These are phyloP conservation scores for Arachis hypogaea DNA, from an alignment of 306 rosid species.

Conservation along the genomic window DNA sequence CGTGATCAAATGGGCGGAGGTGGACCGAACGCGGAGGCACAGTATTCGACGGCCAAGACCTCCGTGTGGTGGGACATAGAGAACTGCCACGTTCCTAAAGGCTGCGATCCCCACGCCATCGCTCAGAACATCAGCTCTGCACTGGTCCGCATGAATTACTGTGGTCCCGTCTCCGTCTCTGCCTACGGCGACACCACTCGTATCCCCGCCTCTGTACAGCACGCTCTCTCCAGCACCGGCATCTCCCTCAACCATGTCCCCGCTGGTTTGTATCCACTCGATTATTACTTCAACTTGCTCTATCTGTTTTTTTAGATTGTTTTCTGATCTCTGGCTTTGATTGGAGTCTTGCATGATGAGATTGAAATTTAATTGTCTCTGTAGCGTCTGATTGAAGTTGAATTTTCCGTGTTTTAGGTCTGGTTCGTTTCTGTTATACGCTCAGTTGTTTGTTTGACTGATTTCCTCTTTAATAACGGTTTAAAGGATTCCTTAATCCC, in stretches of 20 bases:
- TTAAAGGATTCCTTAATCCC: neutral
- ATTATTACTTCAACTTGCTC: neutral
- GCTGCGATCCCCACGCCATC: slow-evolving; percentile 70
- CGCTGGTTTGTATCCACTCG: slow-evolving; percentile 54
- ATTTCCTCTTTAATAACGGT: neutral
- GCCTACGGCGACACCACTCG: slow-evolving; percentile 84
- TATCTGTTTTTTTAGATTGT: too few species aligned
- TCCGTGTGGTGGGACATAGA: slow-evolving; percentile 99
- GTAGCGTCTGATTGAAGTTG: neutral
- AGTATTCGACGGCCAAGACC: slow-evolving; percentile 69
- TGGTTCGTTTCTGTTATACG: neutral
- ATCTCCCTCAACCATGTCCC: slow-evolving; percentile 90
- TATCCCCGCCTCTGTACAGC: slow-evolving; percentile 70
- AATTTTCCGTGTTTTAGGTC: too few species aligned
- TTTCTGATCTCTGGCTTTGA: neutral
- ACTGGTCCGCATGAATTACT: slow-evolving; percentile 67
- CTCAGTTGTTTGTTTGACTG: neutral
- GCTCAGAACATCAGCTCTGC: slow-evolving; percentile 91
- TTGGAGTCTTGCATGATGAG: too few species aligned
- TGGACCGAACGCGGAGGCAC: slow-evolving; percentile 59
- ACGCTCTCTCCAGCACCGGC: slow-evolving; percentile 89
- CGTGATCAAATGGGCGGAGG: slow-evolving; percentile 40
- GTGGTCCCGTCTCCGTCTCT: slow-evolving; percentile 84
- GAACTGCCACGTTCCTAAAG: slow-evolving; percentile 83
- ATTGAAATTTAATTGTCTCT: neutral